Evolutionary conservation across 139 green algal species (phyloP).

Genomic region (Spirogloea muscicola): DNA sequence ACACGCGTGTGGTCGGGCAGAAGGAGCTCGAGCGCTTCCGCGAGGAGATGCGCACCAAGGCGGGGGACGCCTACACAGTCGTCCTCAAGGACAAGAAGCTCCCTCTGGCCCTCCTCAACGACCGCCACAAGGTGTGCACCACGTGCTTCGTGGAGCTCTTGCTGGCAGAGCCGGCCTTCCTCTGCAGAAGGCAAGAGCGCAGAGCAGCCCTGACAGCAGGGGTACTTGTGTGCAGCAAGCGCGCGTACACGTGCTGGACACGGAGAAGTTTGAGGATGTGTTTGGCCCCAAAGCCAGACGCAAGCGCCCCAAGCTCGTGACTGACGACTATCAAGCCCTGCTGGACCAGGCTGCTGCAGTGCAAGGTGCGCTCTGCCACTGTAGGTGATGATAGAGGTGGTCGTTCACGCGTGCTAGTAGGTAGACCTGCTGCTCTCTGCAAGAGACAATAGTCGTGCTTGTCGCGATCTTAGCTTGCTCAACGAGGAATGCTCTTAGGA

Average conservation of each 20-base stretch:
- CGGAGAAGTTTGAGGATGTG: constrained; percentile 74
- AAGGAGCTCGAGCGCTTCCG: constrained; percentile 94
- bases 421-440: too few species aligned
- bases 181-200: too few species aligned
- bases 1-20: constrained; percentile 94
- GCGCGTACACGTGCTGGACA: constrained; percentile 68
- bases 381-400: too few species aligned
- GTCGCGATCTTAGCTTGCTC: too few species aligned
- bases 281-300: constrained; percentile 77
- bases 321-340: constrained; percentile 60
- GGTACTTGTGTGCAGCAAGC: constrained; percentile 20
- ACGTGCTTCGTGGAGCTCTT: too few species aligned
- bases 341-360: background rate
- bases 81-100: constrained; percentile 93
- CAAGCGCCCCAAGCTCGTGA: constrained; percentile 77
- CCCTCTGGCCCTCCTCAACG: constrained; percentile 74
- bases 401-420: too few species aligned
- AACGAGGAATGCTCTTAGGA: too few species aligned
- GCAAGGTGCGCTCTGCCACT: constrained; percentile 13
- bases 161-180: background rate
- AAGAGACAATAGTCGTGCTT: too few species aligned
- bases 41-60: constrained; percentile 87
- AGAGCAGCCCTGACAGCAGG: too few species aligned
- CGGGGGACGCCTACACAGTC: constrained; percentile 87
- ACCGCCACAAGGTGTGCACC: constrained; percentile 35